Evolutionary conservation across 108 stramenopile species (phyloP).

Genomic region (Tribonema minus): DNA sequence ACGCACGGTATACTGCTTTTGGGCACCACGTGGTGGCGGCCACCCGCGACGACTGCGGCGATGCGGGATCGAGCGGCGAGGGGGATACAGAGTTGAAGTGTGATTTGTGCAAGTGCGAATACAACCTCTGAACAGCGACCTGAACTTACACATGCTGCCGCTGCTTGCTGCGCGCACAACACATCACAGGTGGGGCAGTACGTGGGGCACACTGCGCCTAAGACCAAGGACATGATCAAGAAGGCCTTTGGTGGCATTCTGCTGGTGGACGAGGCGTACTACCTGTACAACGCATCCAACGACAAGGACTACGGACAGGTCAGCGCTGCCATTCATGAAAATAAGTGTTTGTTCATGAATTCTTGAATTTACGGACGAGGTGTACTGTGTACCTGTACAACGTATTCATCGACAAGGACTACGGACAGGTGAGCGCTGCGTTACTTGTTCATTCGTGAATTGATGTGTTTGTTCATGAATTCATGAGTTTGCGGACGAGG

Average conservation of each 20-base stretch:
- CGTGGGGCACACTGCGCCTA: constrained; percentile 96
- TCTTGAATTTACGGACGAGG: too few species aligned
- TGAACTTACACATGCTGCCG: neutral
- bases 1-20: neutral
- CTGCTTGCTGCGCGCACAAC: neutral
- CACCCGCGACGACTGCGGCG: neutral
- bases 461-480: too few species aligned
- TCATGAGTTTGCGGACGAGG: too few species aligned
- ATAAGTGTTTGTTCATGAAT: too few species aligned
- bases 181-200: constrained; percentile 72
- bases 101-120: neutral
- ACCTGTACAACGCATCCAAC: constrained; percentile 88
- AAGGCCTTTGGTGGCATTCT: constrained; percentile 85
- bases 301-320: constrained; percentile 69
- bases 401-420: constrained; percentile 69
- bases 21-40: neutral
- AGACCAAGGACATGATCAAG: constrained; percentile 99
- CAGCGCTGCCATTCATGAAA: neutral
- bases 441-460: neutral
- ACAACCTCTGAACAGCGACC: neutral
- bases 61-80: neutral
- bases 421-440: constrained; percentile 58
- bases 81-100: neutral
- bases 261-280: constrained; percentile 98
- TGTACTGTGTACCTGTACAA: constrained; percentile 98